A percentile compares a stretch with the other conserved stretches of the same genome.
Conservation (phyloP, 2,329 filamentous ascomycete genomes). For the Uncinocarpus reesii region DNA sequence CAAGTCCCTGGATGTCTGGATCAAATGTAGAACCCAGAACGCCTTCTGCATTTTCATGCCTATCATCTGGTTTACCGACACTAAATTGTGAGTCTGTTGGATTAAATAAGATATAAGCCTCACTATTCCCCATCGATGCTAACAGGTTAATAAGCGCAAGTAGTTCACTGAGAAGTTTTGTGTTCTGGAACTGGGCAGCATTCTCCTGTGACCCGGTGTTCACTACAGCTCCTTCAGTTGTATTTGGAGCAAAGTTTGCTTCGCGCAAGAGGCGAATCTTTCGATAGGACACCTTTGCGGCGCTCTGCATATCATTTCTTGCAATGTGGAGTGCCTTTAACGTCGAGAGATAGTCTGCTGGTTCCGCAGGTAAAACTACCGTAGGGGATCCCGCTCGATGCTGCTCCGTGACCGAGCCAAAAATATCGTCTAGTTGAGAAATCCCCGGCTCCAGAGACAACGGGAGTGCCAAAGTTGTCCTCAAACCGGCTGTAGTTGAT, state of each 20-base stretch:
- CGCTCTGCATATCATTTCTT: constrained; percentile 75
- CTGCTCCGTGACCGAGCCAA: constrained; percentile 60
- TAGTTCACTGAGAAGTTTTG: constrained; percentile 56
- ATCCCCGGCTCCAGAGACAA: constrained; percentile 56
- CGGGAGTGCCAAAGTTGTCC: constrained; percentile 60
- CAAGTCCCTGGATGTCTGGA: too few species aligned
- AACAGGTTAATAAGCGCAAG: constrained; percentile 88
- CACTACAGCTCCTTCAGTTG: not conserved
- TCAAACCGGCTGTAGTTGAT: constrained; percentile 37
- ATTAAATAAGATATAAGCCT: constrained; percentile 61
- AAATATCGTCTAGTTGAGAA: constrained; percentile 66
- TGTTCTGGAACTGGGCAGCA: constrained; percentile 38
- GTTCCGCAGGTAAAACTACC: constrained; percentile 22
- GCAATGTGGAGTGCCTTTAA: constrained; percentile 84
- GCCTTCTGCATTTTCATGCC: not conserved
- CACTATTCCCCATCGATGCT: constrained; percentile 69
- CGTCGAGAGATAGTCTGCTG: constrained; percentile 70
- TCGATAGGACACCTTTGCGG: constrained; percentile 48
- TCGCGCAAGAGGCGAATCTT: constrained; percentile 44
- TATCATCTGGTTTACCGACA: too few species aligned
- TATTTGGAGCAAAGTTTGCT: constrained; percentile 23
- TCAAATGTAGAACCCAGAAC: not conserved
- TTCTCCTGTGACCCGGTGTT: not conserved
- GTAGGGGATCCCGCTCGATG: constrained; percentile 45
- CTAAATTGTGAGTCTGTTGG: too few species aligned